These are phyloP conservation scores for Puccinia novopanici DNA, from an alignment of 1,284 basidiomycete genomes.

Conservation along the genomic window DNA sequence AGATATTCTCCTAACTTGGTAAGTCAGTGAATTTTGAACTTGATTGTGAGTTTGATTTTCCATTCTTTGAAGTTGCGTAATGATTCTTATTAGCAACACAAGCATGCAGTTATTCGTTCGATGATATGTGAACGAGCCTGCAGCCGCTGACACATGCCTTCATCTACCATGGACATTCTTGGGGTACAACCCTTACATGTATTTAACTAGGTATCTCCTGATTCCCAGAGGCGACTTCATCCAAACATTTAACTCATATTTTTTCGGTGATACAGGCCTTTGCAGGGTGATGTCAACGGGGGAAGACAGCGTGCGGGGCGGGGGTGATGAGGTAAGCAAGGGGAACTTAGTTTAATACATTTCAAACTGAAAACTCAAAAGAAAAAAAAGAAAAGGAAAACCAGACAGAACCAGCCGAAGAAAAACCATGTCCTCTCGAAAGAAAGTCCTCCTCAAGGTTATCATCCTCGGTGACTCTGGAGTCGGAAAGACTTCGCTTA, in stretches of 20 bases:
- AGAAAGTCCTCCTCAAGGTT: constrained; percentile 90
- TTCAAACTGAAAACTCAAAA: background rate
- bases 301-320: background rate
- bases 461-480: constrained; percentile 98
- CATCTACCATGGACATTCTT: no score
- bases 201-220: no score
- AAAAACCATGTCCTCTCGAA: constrained; percentile 63
- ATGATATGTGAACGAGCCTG: no score
- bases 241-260: background rate
- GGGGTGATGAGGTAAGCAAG: background rate
- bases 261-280: no score
- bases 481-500: constrained; percentile 98
- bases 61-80: no score
- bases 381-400: background rate
- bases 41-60: no score
- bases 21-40: no score
- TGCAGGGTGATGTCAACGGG: constrained; percentile 1
- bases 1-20: no score
- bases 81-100: no score
- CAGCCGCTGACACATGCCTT: no score
- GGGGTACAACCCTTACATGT: no score
- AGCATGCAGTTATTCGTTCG: no score
- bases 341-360: background rate
- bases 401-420: background rate
- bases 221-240: background rate